These are phyloP conservation scores for Wilhelminamyces savonicus DNA, from an alignment of 805 yeast species.

Conservation along the genomic window DNA sequence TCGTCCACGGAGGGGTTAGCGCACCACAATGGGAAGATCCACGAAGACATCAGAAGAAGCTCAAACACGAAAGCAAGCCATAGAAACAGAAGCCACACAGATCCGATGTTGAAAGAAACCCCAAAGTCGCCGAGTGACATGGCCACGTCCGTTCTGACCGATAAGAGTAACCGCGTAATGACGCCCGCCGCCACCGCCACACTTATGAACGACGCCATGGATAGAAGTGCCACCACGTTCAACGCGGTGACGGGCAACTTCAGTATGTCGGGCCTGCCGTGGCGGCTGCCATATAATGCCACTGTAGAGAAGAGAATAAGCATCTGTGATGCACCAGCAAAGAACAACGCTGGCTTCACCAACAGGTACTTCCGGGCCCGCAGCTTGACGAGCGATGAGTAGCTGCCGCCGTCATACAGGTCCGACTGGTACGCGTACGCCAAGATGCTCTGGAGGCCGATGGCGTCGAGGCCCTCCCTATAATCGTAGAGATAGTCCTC, in stretches of 20 bases:
- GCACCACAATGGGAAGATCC: conserved; percentile 44
- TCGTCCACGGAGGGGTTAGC: conserved; percentile 36
- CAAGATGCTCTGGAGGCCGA: conserved; percentile 38
- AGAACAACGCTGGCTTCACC: conserved; percentile 21
- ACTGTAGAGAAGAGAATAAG: conserved; percentile 21
- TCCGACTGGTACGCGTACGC: conserved; percentile 40
- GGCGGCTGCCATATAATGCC: conserved; percentile 32
- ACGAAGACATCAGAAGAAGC: conserved; percentile 20
- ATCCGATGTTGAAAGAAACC: conserved; percentile 36
- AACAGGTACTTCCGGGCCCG: conserved; percentile 12
- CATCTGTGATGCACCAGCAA: conserved; percentile 21
- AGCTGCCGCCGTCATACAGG: conserved; percentile 7
- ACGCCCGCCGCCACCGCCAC: conserved; percentile 22
- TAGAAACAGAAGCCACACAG: conserved; percentile 32
- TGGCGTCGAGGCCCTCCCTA: conserved; percentile 28
- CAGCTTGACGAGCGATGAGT: conserved; percentile 5
- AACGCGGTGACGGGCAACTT: conserved; percentile 23
- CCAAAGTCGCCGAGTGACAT: conserved; percentile 41
- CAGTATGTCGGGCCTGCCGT: conserved; percentile 25
- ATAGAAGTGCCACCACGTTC: conserved; percentile 29
- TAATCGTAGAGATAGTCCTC: conserved; percentile 37
- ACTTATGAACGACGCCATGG: conserved; percentile 27
- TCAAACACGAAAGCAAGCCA: conserved; percentile 29
- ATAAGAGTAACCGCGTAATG: conserved; percentile 19
- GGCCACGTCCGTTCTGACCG: conserved; percentile 18